These are phyloP conservation scores for Aspergillus piperis DNA, from an alignment of 2,329 filamentous ascomycete genomes.

Conservation along the genomic window DNA sequence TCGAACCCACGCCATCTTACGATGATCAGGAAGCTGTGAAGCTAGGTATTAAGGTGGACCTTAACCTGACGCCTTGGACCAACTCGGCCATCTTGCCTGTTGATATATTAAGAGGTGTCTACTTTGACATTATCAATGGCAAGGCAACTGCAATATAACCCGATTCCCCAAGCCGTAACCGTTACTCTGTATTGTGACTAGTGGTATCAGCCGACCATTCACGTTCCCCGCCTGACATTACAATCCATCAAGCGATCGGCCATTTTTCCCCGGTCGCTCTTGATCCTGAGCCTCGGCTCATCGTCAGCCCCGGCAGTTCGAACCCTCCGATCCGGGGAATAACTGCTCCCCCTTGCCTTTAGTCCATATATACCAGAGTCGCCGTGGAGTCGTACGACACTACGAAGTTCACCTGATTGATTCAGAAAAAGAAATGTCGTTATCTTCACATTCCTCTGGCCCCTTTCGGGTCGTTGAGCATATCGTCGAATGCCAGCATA, in stretches of 20 bases:
- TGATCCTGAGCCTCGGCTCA: background rate
- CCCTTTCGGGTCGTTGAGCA: constrained; percentile 68
- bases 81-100: constrained; percentile 40
- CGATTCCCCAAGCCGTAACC: background rate
- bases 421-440: constrained; percentile 31
- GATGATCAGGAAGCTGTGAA: constrained; percentile 8
- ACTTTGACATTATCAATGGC: background rate
- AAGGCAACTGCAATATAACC: background rate
- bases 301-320: background rate
- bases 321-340: background rate
- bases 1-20: constrained; percentile 7
- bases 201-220: background rate
- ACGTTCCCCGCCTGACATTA: background rate
- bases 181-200: background rate
- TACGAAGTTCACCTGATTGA: background rate
- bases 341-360: background rate
- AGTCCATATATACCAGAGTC: background rate
- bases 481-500: constrained; percentile 70
- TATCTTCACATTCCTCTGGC: constrained; percentile 47
- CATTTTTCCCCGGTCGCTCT: background rate
- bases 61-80: constrained; percentile 33
- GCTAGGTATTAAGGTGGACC: constrained; percentile 4
- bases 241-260: background rate
- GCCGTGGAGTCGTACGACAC: background rate
- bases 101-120: background rate